Percentiles rank a stretch among this genome's conserved stretches.
phyloP scores from a whole-genome alignment of 2,329 filamentous ascomycete genomes.

The Leptodontidium sp. region DNA sequence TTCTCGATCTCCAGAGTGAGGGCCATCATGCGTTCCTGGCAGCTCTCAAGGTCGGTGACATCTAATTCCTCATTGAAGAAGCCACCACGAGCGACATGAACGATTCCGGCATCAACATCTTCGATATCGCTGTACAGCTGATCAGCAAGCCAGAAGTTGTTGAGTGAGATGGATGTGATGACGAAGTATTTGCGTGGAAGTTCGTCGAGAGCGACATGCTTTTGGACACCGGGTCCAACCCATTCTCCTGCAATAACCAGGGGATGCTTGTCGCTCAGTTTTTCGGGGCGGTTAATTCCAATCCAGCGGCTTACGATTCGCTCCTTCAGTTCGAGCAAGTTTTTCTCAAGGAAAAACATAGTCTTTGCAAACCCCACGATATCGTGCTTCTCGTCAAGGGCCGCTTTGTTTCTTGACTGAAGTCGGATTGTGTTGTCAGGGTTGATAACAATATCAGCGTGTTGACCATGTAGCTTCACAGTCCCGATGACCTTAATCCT shows the following conservation, averaged over 20 bases:
- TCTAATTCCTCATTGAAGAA: constrained; percentile 30
- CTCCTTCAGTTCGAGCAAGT: constrained; percentile 9
- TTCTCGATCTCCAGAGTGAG: constrained; percentile 36
- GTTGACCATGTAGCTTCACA: constrained; percentile 41
- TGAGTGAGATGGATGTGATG: constrained; percentile 37
- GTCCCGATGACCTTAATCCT: constrained; percentile 30
- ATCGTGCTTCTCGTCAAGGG: constrained; percentile 25
- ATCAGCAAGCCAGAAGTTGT: constrained; percentile 35
- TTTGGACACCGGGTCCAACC: constrained; percentile 39
- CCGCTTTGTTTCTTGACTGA: constrained; percentile 35
- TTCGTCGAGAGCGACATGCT: constrained; percentile 33
- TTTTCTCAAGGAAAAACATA: constrained; percentile 28
- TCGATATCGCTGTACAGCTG: constrained; percentile 36
- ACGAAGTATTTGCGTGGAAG: constrained; percentile 37
- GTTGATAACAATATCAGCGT: constrained; percentile 38
- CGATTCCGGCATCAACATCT: constrained; percentile 28
- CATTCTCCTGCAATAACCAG: constrained; percentile 42
- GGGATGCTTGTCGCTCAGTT: constrained; percentile 25
- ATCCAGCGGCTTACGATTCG: constrained; percentile 22
- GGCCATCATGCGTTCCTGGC: constrained; percentile 23
- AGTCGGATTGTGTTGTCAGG: constrained; percentile 30
- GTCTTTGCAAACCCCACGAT: constrained; percentile 25
- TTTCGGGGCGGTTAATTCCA: constrained; percentile 25
- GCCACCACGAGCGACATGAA: constrained; percentile 39
- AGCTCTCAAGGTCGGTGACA: constrained; percentile 13